These are phyloP conservation scores for Pichia terricola DNA, from an alignment of 1,139 yeast genomes.

Conservation along the genomic window DNA sequence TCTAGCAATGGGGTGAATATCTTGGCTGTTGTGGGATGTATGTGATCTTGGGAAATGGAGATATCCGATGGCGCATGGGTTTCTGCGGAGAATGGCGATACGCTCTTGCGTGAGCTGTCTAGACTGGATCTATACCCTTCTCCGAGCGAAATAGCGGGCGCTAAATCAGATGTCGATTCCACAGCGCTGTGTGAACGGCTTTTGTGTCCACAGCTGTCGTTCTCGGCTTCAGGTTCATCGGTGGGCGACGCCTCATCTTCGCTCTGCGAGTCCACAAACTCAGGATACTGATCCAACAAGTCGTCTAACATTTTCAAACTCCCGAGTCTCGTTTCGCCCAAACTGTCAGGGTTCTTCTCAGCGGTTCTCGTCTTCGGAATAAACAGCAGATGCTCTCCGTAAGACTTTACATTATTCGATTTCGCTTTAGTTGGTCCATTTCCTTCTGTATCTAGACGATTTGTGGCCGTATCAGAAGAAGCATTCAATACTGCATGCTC, in stretches of 20 bases:
- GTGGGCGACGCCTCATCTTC: neutral
- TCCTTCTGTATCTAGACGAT: too few species aligned
- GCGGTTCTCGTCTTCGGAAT: neutral
- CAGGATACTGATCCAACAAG: conserved; percentile 15
- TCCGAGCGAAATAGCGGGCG: neutral
- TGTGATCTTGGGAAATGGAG: too few species aligned
- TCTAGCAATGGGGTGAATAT: conserved; percentile 41
- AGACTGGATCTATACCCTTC: neutral
- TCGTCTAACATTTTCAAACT: conserved; percentile 18
- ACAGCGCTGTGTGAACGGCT: too few species aligned
- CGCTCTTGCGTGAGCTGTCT: too few species aligned
- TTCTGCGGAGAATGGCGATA: too few species aligned
- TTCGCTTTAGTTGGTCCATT: too few species aligned
- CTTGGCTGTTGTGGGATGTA: conserved; percentile 36
- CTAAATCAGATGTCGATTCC: too few species aligned
- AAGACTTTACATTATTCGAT: too few species aligned
- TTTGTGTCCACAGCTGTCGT: neutral
- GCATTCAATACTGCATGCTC: too few species aligned
- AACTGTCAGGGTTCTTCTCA: neutral
- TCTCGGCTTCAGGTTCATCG: neutral
- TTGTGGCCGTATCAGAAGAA: too few species aligned
- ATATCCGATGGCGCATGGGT: too few species aligned
- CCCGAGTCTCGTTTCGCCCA: conserved; percentile 6
- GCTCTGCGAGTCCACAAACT: conserved; percentile 4
- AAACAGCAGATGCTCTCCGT: neutral